Evolutionary conservation across 805 yeast genomes (phyloP), one percentile per base, ranked within the genome.

Genomic region (Starmerella sirachaensis): DNA sequence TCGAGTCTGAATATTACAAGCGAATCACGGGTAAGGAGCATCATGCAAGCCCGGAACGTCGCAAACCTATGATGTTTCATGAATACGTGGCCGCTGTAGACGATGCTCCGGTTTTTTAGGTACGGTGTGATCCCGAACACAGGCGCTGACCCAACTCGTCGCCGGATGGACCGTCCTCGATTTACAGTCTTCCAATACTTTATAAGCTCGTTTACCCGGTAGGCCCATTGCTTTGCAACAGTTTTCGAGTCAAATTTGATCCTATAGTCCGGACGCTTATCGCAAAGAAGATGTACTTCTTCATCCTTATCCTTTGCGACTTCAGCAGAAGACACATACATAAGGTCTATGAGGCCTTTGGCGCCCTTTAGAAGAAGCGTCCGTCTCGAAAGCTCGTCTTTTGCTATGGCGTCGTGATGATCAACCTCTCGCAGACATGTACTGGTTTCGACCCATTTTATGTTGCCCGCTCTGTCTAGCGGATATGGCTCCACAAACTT

Each of bases 21-120:
- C 43, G 66, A 72, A 0, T 88, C 86, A 1, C 91, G 85, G 31
- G 80, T 69, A 12, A 84, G 61, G 1, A 82, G 65, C 7, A 72
- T 81, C 55, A 63, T 77, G 48, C 60, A 72, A 42, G 70, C 71
- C 31, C 58, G 60, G 58, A 86, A 88, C 24, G 71, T 64, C 1
- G 82, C 58, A 52, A 78, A 85, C 52, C 75, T 81, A 41, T 70
- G 72, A 3, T 72, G 66, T 50, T 85, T 86, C 46, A 74, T 74
- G 52, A 70, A 85, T 18, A 88, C 54, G 22, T 64, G 57, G 0
- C 95, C 95, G 42, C 74, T 68, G 59, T 66, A 66, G 17, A 78
- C 59, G 3, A 86, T 58, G 9, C 77, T 66, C 12, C 74, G 69
- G 18, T 74, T 66, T 58, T 78, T 63, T 0, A 88, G 65, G 35